Conservation (phyloP, 192 early-diverging fungal genomes). For the Mortierella antarctica region DNA sequence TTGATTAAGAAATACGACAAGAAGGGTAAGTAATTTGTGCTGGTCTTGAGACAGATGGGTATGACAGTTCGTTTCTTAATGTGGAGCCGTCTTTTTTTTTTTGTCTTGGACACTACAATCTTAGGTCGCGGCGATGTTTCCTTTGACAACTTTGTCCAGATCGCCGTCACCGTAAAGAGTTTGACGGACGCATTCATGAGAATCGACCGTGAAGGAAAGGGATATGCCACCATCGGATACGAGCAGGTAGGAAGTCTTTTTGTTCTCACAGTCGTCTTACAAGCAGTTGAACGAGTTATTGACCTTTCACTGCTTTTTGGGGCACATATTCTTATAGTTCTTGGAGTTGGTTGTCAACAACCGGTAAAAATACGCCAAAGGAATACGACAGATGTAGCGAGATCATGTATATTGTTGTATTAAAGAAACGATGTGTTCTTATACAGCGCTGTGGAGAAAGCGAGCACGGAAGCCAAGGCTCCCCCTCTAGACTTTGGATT, state of each 20-base stretch:
- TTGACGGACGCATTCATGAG: slow-evolving; percentile 80
- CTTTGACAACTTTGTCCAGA: slow-evolving; percentile 85
- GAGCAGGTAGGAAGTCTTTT: slow-evolving; percentile 61
- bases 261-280: too few species aligned
- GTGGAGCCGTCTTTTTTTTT: slow-evolving; percentile 12
- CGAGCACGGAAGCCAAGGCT: too few species aligned
- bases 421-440: too few species aligned
- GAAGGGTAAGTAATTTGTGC: slow-evolving; percentile 62
- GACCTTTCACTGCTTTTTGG: neutral
- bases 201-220: slow-evolving; percentile 78
- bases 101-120: slow-evolving; percentile 60
- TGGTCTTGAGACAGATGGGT: too few species aligned
- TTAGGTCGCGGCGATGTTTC: slow-evolving; percentile 77
- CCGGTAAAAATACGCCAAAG: slow-evolving; percentile 40
- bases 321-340: slow-evolving; percentile 43
- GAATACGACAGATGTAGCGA: too few species aligned
- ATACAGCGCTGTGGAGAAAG: too few species aligned
- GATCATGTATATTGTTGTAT: too few species aligned
- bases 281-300: too few species aligned
- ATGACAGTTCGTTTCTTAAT: neutral
- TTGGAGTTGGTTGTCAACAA: slow-evolving; percentile 65
- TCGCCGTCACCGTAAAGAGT: slow-evolving; percentile 80
- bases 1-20: slow-evolving; percentile 83
- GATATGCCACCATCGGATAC: slow-evolving; percentile 82
- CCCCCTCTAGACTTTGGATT: too few species aligned